Percentiles rank a stretch among this genome's conserved stretches.
Evolutionary conservation across 2,329 filamentous ascomycete species (phyloP).

Genomic region (Bertia moriformis): DNA sequence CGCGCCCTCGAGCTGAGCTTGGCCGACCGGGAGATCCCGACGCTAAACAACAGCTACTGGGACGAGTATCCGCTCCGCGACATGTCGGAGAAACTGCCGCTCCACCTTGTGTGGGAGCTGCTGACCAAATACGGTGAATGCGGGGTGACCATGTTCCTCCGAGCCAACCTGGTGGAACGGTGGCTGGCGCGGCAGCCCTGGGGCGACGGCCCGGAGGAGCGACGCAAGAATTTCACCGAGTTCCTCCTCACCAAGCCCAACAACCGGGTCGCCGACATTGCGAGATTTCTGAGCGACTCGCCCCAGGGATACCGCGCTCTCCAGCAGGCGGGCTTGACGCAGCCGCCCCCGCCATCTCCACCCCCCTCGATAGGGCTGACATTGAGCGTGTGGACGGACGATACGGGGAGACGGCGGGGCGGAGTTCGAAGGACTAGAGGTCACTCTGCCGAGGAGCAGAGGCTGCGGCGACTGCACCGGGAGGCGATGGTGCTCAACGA

Average conservation of each 20-base stretch:
- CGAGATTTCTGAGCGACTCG: conserved; percentile 30
- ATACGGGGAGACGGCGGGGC: too few relatives aligned
- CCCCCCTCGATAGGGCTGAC: too few relatives aligned
- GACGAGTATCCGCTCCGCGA: conserved; percentile 51
- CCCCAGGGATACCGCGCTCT: conserved; percentile 34
- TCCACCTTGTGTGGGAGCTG: conserved; percentile 41
- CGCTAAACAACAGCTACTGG: conserved; percentile 37
- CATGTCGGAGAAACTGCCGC: conserved; percentile 42
- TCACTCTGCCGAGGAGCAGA: too few relatives aligned
- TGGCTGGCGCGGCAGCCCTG: conserved; percentile 66
- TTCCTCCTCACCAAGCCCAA: conserved; percentile 30
- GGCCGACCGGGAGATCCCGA: conserved; percentile 30
- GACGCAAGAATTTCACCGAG: conserved; percentile 33
- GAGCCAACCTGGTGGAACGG: conserved; percentile 52
- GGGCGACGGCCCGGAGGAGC: conserved; percentile 37
- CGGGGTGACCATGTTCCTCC: conserved; percentile 39
- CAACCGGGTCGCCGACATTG: conserved; percentile 38
- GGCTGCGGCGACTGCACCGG: too few relatives aligned
- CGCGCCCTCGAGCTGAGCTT: conserved; percentile 41
- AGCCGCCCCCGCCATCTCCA: conserved; percentile 11
- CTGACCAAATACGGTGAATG: conserved; percentile 44
- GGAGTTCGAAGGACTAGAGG: too few relatives aligned
- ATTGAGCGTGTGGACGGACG: too few relatives aligned
- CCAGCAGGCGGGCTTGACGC: conserved; percentile 31
- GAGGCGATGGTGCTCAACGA: too few relatives aligned